Evolutionary conservation across 208 protist genomes (phyloP).

Genomic region (Blastocrithidia nonstop): DNA sequence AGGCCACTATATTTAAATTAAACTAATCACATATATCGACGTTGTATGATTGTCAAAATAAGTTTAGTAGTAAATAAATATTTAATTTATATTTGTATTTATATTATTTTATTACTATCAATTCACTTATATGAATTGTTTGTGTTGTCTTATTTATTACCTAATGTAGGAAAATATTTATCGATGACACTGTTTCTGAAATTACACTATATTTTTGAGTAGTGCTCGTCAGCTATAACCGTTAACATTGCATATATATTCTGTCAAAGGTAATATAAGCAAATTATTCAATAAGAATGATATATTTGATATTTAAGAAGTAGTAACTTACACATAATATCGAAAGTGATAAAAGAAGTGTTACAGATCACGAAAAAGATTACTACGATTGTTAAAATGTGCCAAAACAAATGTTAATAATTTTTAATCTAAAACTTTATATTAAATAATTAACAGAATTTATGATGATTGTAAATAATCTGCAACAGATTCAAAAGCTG

Average conservation of each 20-base stretch:
- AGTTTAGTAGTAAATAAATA: no score
- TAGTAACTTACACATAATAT: not conserved
- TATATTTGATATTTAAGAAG: not conserved
- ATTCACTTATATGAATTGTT: not conserved
- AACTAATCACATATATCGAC: not conserved
- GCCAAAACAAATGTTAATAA: no score
- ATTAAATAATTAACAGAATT: no score
- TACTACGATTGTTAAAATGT: no score
- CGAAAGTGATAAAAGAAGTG: not conserved
- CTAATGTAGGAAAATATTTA: not conserved
- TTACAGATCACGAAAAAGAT: no score
- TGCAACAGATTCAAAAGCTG: no score
- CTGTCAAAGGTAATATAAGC: not conserved
- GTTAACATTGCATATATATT: not conserved
- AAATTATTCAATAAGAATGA: not conserved
- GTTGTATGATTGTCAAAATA: not conserved
- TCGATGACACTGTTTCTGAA: not conserved
- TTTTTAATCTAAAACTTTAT: no score
- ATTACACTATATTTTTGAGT: constrained; percentile 1
- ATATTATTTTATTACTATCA: not conserved
- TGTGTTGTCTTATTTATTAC: not conserved
- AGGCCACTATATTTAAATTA: not conserved
- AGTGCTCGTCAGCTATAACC: not conserved
- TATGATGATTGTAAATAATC: no score
- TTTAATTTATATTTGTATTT: no score